Percentiles rank a stretch among this genome's conserved stretches.
These are phyloP conservation scores for Trichoderma virens DNA, from an alignment of 495 filamentous ascomycete species.

Conservation along the genomic window DNA sequence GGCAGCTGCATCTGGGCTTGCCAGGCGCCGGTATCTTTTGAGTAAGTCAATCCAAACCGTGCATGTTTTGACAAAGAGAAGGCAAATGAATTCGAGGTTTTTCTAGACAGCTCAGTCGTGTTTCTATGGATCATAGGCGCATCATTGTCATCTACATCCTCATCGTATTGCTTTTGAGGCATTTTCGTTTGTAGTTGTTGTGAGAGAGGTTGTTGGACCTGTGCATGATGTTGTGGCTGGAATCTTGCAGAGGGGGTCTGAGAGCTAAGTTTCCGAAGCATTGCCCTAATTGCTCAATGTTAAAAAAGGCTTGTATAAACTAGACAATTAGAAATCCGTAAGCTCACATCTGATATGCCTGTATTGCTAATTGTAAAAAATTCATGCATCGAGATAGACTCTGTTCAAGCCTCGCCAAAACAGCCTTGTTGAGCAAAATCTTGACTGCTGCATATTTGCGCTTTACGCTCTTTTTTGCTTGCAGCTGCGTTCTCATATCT, in stretches of 20 bases:
- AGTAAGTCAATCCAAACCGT: neutral
- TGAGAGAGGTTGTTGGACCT: neutral
- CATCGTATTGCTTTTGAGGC: neutral
- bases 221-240: neutral
- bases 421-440: neutral
- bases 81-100: neutral
- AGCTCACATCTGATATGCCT: neutral
- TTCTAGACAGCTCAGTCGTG: neutral
- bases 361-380: neutral
- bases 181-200: neutral
- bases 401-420: neutral
- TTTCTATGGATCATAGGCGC: neutral
- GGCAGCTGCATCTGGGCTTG: neutral
- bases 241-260: neutral
- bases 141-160: neutral
- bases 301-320: neutral
- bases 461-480: neutral
- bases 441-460: neutral
- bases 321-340: neutral
- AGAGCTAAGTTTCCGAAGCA: slow-evolving; percentile 1
- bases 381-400: neutral
- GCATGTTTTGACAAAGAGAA: neutral
- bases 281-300: neutral
- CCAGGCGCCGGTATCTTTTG: neutral
- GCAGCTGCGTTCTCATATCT: neutral